phyloP scores from a whole-genome alignment of 495 filamentous ascomycete species.

The Penicillium dipodomyicola region DNA sequence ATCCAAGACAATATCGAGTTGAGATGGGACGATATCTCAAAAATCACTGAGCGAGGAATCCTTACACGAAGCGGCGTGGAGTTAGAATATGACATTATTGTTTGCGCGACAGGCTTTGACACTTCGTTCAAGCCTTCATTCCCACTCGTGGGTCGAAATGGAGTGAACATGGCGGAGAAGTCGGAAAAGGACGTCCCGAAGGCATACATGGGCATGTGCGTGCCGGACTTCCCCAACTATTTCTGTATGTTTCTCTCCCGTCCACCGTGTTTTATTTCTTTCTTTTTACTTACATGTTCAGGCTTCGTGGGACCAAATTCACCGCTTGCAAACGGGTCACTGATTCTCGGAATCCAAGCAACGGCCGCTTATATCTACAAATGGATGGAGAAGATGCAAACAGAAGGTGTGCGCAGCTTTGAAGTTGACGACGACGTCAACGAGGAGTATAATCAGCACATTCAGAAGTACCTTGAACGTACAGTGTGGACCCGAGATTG shows the following conservation, averaged over 20 bases:
- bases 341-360: slow-evolving; percentile 4
- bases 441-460: slow-evolving; percentile 19
- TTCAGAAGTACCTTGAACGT: slow-evolving; percentile 33
- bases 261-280: background rate
- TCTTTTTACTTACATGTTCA: slow-evolving; percentile 5
- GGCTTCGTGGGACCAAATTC: slow-evolving; percentile 54
- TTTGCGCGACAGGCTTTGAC: slow-evolving; percentile 51
- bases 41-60: slow-evolving; percentile 48
- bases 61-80: slow-evolving; percentile 22
- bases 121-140: slow-evolving; percentile 34
- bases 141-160: slow-evolving; percentile 32
- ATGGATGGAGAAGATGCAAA: slow-evolving; percentile 3
- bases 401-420: background rate
- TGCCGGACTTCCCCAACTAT: slow-evolving; percentile 43
- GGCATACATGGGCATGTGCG: slow-evolving; percentile 38
- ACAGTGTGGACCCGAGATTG: slow-evolving; percentile 40
- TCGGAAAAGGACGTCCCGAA: slow-evolving; percentile 20
- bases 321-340: slow-evolving; percentile 24
- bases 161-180: slow-evolving; percentile 23
- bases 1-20: slow-evolving; percentile 46
- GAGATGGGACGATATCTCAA: slow-evolving; percentile 44
- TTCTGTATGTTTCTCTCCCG: slow-evolving; percentile 16
- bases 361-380: slow-evolving; percentile 5
- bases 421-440: slow-evolving; percentile 1
- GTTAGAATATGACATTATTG: slow-evolving; percentile 42